phyloP scores from a whole-genome alignment of 1,139 yeast genomes.

The Suhomyces taliae region DNA sequence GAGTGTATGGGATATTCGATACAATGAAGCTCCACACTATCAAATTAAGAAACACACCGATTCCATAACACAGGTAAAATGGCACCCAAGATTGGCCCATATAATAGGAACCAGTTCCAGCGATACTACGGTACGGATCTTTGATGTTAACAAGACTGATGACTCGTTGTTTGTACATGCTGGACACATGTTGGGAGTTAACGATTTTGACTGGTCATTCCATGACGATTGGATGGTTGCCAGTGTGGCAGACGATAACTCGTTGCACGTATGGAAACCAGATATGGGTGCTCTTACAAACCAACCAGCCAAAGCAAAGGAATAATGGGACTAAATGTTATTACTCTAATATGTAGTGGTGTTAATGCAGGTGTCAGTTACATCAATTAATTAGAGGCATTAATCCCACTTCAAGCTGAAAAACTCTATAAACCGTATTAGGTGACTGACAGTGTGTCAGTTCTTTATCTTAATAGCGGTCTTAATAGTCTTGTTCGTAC shows the following conservation, averaged over 20 bases:
- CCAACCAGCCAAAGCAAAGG: too few relatives aligned
- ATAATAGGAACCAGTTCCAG: slow-evolving; percentile 72
- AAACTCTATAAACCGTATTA: too few relatives aligned
- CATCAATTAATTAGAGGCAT: too few relatives aligned
- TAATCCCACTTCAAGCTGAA: too few relatives aligned
- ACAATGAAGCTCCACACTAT: slow-evolving; percentile 21
- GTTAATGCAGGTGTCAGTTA: too few relatives aligned
- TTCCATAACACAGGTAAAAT: slow-evolving; percentile 67
- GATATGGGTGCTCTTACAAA: slow-evolving; percentile 16
- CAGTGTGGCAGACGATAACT: slow-evolving; percentile 85
- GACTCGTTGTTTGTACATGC: slow-evolving; percentile 69
- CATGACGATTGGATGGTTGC: slow-evolving; percentile 77
- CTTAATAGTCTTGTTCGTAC: too few relatives aligned
- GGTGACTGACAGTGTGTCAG: too few relatives aligned
- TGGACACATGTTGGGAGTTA: slow-evolving; percentile 88
- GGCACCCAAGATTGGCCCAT: slow-evolving; percentile 68
- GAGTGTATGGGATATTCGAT: slow-evolving; percentile 70
- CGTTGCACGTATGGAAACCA: slow-evolving; percentile 84
- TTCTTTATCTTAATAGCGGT: too few relatives aligned
- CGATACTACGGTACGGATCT: slow-evolving; percentile 69
- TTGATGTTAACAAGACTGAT: slow-evolving; percentile 54
- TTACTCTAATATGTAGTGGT: too few relatives aligned
- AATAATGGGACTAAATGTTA: too few relatives aligned
- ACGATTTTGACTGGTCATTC: slow-evolving; percentile 85
- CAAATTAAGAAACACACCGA: slow-evolving; percentile 54